Evolutionary conservation across 495 filamentous ascomycete genomes (phyloP).

Genomic region (Aspergillus sparsus): DNA sequence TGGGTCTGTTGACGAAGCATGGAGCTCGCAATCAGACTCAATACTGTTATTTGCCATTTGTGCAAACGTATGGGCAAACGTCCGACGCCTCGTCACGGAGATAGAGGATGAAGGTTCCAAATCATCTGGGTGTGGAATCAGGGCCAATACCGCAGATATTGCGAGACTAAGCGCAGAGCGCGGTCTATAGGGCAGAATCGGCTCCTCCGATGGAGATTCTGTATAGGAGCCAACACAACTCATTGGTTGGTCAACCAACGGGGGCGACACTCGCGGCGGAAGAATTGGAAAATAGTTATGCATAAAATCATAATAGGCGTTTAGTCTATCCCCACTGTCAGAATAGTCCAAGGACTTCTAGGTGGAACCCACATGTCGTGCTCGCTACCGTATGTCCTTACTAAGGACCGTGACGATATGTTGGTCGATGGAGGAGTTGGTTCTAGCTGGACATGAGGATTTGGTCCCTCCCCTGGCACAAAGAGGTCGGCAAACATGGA

Average conservation of each 20-base stretch:
- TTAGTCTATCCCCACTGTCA: constrained; percentile 46
- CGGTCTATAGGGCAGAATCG: constrained; percentile 44
- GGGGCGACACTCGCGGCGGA: constrained; percentile 49
- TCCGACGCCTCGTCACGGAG: constrained; percentile 51
- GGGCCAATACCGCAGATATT: constrained; percentile 55
- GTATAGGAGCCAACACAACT: constrained; percentile 44
- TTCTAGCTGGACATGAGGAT: constrained; percentile 36
- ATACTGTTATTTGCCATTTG: constrained; percentile 55
- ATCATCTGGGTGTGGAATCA: constrained; percentile 57
- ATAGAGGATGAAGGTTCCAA: constrained; percentile 44
- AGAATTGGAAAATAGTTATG: constrained; percentile 61
- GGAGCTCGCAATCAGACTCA: constrained; percentile 58
- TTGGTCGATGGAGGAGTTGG: constrained; percentile 36
- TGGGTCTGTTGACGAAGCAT: constrained; percentile 54
- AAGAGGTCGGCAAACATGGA: constrained; percentile 43
- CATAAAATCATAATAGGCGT: constrained; percentile 62
- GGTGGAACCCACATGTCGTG: constrained; percentile 40
- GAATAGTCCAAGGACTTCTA: constrained; percentile 4
- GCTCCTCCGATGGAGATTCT: constrained; percentile 45
- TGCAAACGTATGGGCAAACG: constrained; percentile 56
- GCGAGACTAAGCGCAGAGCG: constrained; percentile 56
- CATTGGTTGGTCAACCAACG: constrained; percentile 47
- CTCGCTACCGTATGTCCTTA: constrained; percentile 47
- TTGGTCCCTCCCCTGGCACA: constrained; percentile 25
- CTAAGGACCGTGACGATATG: constrained; percentile 29